Evolutionary conservation across 78 protist genomes (phyloP).

Genomic region (Diacronema lutheri): DNA sequence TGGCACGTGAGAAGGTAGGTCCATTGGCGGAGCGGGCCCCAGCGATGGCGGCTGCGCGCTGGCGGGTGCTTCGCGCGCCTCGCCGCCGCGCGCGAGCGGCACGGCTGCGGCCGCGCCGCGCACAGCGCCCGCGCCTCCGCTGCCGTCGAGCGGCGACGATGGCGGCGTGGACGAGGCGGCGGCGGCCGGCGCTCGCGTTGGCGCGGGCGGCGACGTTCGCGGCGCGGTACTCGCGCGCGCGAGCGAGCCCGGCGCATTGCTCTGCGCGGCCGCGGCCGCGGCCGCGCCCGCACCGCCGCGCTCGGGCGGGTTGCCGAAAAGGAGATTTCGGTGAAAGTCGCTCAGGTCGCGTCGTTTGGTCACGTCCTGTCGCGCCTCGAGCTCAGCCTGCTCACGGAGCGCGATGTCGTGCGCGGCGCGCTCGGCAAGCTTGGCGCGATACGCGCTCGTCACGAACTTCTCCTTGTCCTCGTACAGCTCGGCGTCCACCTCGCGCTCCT

Average conservation of each 20-base stretch:
- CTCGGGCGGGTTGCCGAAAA: neutral
- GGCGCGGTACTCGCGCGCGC: neutral
- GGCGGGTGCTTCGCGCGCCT: too few relatives aligned
- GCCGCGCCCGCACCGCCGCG: neutral
- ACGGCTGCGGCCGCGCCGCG: too few relatives aligned
- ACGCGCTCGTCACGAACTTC: neutral
- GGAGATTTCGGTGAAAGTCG: neutral
- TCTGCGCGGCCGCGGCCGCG: neutral
- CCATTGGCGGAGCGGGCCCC: too few relatives aligned
- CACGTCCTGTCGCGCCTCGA: neutral
- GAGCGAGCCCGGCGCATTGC: neutral
- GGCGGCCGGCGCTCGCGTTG: neutral
- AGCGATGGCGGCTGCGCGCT: neutral
- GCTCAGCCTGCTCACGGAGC: neutral
- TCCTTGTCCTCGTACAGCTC: constrained; percentile 3
- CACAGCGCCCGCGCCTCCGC: too few relatives aligned
- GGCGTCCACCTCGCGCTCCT: neutral
- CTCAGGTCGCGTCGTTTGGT: neutral
- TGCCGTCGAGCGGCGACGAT: too few relatives aligned
- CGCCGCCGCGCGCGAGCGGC: too few relatives aligned
- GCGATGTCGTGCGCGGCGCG: neutral
- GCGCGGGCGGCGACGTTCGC: neutral
- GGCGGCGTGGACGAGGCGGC: too few relatives aligned
- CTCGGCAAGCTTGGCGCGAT: neutral
- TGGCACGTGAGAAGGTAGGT: too few relatives aligned